Evolutionary conservation across 106 monocot species (phyloP).

Genomic region (Platanthera guangdongensis): DNA sequence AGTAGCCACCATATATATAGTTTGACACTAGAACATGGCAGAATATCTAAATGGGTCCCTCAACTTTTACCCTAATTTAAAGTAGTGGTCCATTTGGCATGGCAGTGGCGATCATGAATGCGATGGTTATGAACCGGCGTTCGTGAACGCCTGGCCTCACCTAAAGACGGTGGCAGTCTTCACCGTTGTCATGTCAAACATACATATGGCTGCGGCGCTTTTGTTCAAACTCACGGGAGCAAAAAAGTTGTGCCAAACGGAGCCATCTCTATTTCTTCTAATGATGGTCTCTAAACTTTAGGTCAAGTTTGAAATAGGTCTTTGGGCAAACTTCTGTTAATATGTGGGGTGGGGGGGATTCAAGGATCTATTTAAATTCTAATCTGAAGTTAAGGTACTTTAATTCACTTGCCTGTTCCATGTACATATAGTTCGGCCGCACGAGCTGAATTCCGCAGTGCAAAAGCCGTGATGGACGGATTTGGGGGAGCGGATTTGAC

Average conservation of each 20-base stretch:
- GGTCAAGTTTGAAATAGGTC: background rate
- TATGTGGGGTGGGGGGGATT: too few species aligned
- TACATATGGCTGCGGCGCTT: too few species aligned
- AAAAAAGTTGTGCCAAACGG: too few species aligned
- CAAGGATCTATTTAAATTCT: too few species aligned
- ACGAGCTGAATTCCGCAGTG: slow-evolving; percentile 71
- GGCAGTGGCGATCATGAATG: background rate
- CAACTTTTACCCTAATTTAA: background rate
- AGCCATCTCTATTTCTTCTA: too few species aligned
- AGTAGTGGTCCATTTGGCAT: background rate
- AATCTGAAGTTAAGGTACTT: background rate
- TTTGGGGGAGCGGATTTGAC: slow-evolving; percentile 95
- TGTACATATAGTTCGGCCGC: slow-evolving; percentile 52
- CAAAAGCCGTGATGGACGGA: slow-evolving; percentile 90
- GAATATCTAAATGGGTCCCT: too few species aligned
- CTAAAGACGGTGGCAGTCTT: too few species aligned
- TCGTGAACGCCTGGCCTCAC: too few species aligned
- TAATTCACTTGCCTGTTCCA: background rate
- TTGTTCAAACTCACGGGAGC: too few species aligned
- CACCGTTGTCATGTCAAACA: too few species aligned
- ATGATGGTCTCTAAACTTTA: too few species aligned
- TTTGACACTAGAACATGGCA: background rate
- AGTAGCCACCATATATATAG: background rate
- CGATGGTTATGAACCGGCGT: too few species aligned
- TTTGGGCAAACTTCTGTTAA: background rate